Evolutionary conservation across 371 early-diverging fungal species (phyloP).

Genomic region (Zychaea mexicana): DNA sequence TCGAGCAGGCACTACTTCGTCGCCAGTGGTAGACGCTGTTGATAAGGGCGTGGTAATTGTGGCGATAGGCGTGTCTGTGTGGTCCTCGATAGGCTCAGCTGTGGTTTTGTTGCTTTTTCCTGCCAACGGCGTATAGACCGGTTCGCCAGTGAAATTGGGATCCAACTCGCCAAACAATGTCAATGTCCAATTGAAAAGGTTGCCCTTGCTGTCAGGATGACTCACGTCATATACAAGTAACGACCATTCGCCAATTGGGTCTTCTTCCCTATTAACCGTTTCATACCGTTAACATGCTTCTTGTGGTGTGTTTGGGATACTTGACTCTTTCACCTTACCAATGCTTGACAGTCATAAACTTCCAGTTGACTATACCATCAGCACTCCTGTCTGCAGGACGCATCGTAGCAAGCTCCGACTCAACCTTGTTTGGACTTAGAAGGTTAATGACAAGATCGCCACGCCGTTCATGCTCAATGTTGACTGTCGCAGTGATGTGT

Average conservation of each 20-base stretch:
- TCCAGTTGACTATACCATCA: slow-evolving; percentile 89
- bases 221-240: slow-evolving; percentile 64
- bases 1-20: slow-evolving; percentile 8
- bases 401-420: slow-evolving; percentile 68
- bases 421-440: slow-evolving; percentile 69
- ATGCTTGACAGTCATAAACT: slow-evolving; percentile 95
- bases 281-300: background rate
- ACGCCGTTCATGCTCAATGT: slow-evolving; percentile 76
- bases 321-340: no score
- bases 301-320: no score
- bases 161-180: slow-evolving; percentile 68
- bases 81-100: background rate
- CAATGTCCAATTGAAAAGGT: slow-evolving; percentile 65
- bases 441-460: slow-evolving; percentile 83
- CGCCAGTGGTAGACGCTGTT: background rate
- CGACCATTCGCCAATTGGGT: slow-evolving; percentile 83
- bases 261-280: slow-evolving; percentile 73
- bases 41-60: background rate
- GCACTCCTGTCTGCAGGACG: slow-evolving; percentile 67
- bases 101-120: slow-evolving; percentile 5
- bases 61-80: background rate
- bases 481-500: slow-evolving; percentile 86
- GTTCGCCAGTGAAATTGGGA: slow-evolving; percentile 32
- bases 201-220: slow-evolving; percentile 45
- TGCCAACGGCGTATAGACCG: slow-evolving; percentile 20